These are phyloP conservation scores for Nicotiana benthamiana DNA, from an alignment of 257 asterid genomes.

Conservation along the genomic window DNA sequence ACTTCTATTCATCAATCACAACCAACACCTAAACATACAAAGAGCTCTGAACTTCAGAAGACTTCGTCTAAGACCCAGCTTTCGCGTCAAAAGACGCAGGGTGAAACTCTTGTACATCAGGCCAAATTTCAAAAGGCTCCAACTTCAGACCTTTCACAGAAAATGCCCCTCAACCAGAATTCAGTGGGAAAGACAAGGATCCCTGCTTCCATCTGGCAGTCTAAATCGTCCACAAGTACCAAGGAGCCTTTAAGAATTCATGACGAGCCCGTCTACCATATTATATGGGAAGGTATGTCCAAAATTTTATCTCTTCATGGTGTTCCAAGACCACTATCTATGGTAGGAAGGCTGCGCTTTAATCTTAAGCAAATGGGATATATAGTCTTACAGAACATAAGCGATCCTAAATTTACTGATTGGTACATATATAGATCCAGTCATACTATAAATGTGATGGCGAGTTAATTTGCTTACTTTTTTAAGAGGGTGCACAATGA, in stretches of 20 bases:
- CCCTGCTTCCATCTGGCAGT: not conserved
- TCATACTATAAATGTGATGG: not conserved
- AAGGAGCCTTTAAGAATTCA: not conserved
- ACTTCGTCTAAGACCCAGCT: not conserved
- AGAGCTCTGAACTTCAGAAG: not conserved
- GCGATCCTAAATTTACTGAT: not conserved
- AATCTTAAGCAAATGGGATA: not conserved
- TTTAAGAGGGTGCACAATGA: not conserved
- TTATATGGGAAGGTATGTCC: slow-evolving; percentile 10
- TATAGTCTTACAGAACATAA: not conserved
- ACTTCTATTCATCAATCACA: not conserved
- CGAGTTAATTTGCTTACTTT: not conserved
- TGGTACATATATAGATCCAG: not conserved
- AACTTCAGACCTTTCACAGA: not conserved
- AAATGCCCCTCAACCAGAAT: not conserved
- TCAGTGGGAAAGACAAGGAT: not conserved
- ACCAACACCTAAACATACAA: not conserved
- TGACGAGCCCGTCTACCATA: slow-evolving; percentile 3
- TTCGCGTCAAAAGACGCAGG: not conserved
- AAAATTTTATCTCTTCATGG: not conserved
- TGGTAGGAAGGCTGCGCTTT: not conserved
- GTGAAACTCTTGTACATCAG: not conserved
- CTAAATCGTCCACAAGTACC: not conserved
- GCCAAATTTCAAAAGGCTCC: not conserved
- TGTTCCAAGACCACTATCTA: not conserved